Evolutionary conservation across 176 grass and related monocot genomes (phyloP).

Genomic region (Dactylis glomerata): DNA sequence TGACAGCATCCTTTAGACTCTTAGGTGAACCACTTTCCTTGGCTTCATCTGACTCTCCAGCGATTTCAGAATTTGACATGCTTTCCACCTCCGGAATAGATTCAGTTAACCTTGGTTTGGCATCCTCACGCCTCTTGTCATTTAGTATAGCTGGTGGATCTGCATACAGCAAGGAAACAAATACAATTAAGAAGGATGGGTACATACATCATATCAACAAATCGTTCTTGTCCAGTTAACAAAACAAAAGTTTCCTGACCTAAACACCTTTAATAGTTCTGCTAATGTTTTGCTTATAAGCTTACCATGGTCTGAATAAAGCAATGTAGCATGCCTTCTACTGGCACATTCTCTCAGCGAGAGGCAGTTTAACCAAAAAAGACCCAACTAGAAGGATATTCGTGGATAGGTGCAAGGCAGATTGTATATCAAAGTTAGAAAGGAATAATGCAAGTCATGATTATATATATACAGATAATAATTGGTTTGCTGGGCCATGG

Average conservation of each 20-base stretch:
- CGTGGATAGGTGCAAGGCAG: not conserved
- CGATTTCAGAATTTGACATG: slow-evolving; percentile 22
- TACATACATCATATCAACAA: not conserved
- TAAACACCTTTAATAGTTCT: not conserved
- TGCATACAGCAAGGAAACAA: slow-evolving; percentile 28
- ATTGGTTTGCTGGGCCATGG: not conserved
- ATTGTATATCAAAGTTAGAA: not conserved
- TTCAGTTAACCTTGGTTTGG: slow-evolving; percentile 35
- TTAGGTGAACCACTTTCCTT: slow-evolving; percentile 56
- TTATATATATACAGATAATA: not conserved
- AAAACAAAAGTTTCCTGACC: not conserved
- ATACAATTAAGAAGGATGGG: slow-evolving; percentile 17
- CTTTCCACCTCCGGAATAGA: slow-evolving; percentile 29
- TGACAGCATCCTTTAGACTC: slow-evolving; percentile 84
- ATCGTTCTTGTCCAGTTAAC: not conserved
- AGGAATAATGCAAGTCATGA: not conserved
- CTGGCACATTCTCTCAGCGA: not conserved
- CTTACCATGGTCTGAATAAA: slow-evolving; percentile 1
- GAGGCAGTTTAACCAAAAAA: not conserved
- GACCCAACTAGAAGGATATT: not conserved
- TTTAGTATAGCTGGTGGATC: slow-evolving; percentile 13
- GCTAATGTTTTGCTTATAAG: not conserved
- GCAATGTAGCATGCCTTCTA: not conserved
- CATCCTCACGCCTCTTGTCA: slow-evolving; percentile 27
- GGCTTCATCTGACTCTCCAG: slow-evolving; percentile 28